Base-by-base conservation (phyloP, 108 stramenopile species). In the Discostella pseudostelligera region DNA sequence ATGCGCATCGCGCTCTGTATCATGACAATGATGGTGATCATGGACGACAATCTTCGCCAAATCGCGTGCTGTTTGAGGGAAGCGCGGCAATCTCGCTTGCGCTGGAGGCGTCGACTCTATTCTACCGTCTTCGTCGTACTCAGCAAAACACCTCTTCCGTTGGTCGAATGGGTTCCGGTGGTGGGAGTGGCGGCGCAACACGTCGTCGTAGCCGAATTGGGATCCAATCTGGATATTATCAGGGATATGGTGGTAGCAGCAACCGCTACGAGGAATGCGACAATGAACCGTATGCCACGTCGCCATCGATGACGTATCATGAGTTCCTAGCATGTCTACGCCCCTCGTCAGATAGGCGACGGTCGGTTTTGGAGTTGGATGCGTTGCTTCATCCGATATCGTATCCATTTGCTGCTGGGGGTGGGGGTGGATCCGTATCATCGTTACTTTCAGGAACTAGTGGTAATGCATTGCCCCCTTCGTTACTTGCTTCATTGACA, bases 321-420 rank as follows among this genome's bases (percentile, higher is more conserved):
- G 90, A 92, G 62, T 92, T 72, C 53, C 54, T 92, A 29, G 61
- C 84, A 5, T 77, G 72, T 50, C 21, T 83, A 28, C 69, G 80
- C 26, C 87, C 87, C 6, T 85, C 85, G 0, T 74, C 72, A 35
- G 60, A 70, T 62, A 75, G 48, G 36, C 53, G 68, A 16, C 74
- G 83, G 37, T 80, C 76, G 1, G 62, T 92, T 50, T 51, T 88
- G 21, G 87, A 86, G 61, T 47, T 92, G 56, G 87, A 88, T 79
- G 72, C 76, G 16, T 26, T 86, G 19, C 36, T 78, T 25, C 53
- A 43, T 36, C 74, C 74, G n/a, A 54, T 74, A 24, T 74, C 74
- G 13, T 55, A 44, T 22, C 66, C 65, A 28, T 19, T 45, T 0
- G 25, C 24, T 0, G 22, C 8, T 10, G 39, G 22, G 0, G 46